phyloP scores from a whole-genome alignment of 495 filamentous ascomycete species.

The Penicillium coffeae region DNA sequence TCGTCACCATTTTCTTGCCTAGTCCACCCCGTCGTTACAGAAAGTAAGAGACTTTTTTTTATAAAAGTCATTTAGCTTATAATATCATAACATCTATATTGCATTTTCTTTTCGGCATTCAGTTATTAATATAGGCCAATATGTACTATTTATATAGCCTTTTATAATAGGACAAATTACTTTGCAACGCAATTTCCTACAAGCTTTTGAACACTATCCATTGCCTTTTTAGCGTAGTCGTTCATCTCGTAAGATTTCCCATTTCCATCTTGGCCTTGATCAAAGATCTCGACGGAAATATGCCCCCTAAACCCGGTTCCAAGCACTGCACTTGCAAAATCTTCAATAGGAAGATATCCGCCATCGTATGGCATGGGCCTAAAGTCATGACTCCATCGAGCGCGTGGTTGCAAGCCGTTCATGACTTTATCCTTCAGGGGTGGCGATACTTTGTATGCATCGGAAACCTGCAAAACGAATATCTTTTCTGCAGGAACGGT shows the following conservation, averaged over 20 bases:
- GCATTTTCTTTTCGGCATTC: slow-evolving; percentile 25
- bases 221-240: slow-evolving; percentile 56
- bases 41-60: no score
- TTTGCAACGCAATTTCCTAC: slow-evolving; percentile 39
- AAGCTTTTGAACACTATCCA: slow-evolving; percentile 52
- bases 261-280: slow-evolving; percentile 56
- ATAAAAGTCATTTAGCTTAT: no score
- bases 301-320: slow-evolving; percentile 67
- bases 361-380: slow-evolving; percentile 68
- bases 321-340: slow-evolving; percentile 63
- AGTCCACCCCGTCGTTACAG: no score
- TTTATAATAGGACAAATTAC: neutral
- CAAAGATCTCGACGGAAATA: slow-evolving; percentile 76
- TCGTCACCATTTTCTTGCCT: no score
- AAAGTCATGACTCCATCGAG: slow-evolving; percentile 68
- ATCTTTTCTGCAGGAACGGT: slow-evolving; percentile 69
- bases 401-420: slow-evolving; percentile 53
- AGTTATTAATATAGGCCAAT: neutral
- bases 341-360: slow-evolving; percentile 67
- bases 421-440: slow-evolving; percentile 47
- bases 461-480: slow-evolving; percentile 70
- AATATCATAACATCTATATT: slow-evolving; percentile 21
- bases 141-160: neutral
- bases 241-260: slow-evolving; percentile 57
- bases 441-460: slow-evolving; percentile 62